Percentiles rank a stretch among this genome's conserved stretches.
Evolutionary conservation across 331 rosid species (phyloP).

Genomic region (Quercus tomentella): DNA sequence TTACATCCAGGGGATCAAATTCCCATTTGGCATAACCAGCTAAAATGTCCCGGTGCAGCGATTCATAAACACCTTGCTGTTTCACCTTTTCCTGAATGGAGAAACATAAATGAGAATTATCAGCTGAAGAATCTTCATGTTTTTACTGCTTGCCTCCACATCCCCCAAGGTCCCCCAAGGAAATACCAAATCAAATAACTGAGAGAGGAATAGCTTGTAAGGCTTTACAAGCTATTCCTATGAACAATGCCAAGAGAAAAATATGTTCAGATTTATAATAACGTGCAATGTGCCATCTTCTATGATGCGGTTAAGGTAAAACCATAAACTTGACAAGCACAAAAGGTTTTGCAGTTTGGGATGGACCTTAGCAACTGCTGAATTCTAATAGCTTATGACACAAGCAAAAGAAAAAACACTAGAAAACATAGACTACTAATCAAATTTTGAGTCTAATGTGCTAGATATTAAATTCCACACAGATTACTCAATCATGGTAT

Average conservation of each 20-base stretch:
- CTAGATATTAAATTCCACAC: not conserved
- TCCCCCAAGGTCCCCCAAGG: too few species aligned
- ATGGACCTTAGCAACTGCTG: not conserved
- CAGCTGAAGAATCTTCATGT: not conserved
- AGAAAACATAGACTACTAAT: not conserved
- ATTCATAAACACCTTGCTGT: constrained; percentile 72
- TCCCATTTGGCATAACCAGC: constrained; percentile 57
- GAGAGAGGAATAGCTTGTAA: not conserved
- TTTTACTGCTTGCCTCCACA: not conserved
- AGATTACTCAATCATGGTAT: not conserved
- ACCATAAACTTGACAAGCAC: not conserved
- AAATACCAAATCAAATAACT: too few species aligned
- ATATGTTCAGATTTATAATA: too few species aligned
- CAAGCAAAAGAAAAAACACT: not conserved
- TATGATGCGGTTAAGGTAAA: not conserved
- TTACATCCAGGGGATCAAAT: constrained; percentile 44
- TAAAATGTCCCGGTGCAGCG: constrained; percentile 53
- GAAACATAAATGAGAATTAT: not conserved
- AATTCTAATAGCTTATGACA: not conserved
- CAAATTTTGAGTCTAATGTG: not conserved
- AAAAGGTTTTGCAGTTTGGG: not conserved
- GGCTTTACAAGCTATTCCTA: not conserved
- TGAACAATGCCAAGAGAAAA: too few species aligned
- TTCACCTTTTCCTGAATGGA: constrained; percentile 45
- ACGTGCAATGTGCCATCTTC: not conserved